Evolutionary conservation across 2,329 filamentous ascomycete species (phyloP).

Genomic region (Colletotrichum plurivorum): DNA sequence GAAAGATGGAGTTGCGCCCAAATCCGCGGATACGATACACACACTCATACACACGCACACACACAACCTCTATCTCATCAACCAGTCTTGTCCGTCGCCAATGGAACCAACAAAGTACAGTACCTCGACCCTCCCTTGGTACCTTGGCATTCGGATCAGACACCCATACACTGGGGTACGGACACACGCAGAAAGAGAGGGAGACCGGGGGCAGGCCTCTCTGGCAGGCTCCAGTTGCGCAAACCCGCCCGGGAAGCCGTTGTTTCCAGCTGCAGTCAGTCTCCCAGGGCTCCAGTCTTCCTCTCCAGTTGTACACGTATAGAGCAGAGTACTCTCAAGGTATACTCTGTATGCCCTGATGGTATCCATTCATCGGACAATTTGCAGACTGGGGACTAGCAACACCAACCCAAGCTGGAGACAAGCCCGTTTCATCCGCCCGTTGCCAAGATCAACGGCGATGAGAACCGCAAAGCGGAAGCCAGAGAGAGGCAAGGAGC

Average conservation of each 20-base stretch:
- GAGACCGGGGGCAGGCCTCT: background rate
- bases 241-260: slow-evolving; percentile 5
- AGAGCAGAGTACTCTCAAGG: too few species aligned
- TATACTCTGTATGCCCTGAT: background rate
- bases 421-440: slow-evolving; percentile 22
- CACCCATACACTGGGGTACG: slow-evolving; percentile 3
- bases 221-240: too few species aligned
- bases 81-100: slow-evolving; percentile 1
- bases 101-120: slow-evolving; percentile 13
- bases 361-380: slow-evolving; percentile 4
- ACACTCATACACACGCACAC: background rate
- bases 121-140: slow-evolving; percentile 1
- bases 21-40: slow-evolving; percentile 23
- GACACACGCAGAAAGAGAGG: background rate
- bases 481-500: background rate
- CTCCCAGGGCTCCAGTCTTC: slow-evolving; percentile 1
- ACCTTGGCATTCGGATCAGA: slow-evolving; percentile 12
- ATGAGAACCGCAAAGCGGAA: background rate
- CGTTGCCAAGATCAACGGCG: slow-evolving; percentile 31
- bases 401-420: slow-evolving; percentile 1
- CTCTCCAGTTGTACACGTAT: background rate
- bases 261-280: slow-evolving; percentile 6
- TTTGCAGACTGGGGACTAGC: slow-evolving; percentile 17
- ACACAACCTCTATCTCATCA: too few species aligned
- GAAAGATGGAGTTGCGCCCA: slow-evolving; percentile 35